Conservation (phyloP, 257 asterid genomes). For the Fraxinus anomala region DNA sequence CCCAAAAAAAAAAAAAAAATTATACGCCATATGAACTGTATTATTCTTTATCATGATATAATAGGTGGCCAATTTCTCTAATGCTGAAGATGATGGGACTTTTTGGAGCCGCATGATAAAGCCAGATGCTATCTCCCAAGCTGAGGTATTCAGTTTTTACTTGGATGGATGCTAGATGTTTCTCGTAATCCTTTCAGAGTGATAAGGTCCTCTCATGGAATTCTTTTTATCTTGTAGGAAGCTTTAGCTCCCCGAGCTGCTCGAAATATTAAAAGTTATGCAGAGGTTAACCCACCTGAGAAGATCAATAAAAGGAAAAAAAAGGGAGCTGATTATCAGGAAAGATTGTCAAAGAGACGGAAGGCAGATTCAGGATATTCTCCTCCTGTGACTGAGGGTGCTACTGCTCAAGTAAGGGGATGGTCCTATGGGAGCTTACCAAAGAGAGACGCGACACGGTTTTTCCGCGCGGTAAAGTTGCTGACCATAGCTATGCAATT, state of each 20-base stretch:
- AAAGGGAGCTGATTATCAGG: slow-evolving; percentile 77
- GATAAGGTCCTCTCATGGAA: slow-evolving; percentile 19
- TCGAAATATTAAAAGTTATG: slow-evolving; percentile 84
- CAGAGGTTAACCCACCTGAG: slow-evolving; percentile 75
- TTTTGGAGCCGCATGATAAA: slow-evolving; percentile 99
- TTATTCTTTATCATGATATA: slow-evolving; percentile 22
- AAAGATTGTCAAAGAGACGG: slow-evolving; percentile 78
- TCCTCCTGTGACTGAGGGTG: slow-evolving; percentile 87
- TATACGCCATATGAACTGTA: slow-evolving; percentile 14
- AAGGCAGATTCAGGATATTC: slow-evolving; percentile 71
- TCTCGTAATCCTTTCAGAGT: slow-evolving; percentile 16
- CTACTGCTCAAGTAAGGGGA: slow-evolving; percentile 91
- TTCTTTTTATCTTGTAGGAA: slow-evolving; percentile 51
- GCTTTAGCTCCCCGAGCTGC: slow-evolving; percentile 99
- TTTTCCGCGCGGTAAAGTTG: slow-evolving; percentile 78
- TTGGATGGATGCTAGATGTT: slow-evolving; percentile 24
- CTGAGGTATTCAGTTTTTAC: slow-evolving; percentile 59
- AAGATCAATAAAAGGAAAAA: slow-evolving; percentile 74
- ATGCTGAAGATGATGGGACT: slow-evolving; percentile 94
- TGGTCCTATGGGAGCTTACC: slow-evolving; percentile 96
- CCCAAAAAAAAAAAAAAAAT: not conserved
- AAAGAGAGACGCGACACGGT: slow-evolving; percentile 94
- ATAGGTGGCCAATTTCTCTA: slow-evolving; percentile 93
- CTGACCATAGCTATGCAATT: slow-evolving; percentile 7
- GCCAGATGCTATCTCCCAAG: slow-evolving; percentile 81